Base-by-base conservation (phyloP, 176 grass and related monocot genomes). In the Oryza rufipogon region DNA sequence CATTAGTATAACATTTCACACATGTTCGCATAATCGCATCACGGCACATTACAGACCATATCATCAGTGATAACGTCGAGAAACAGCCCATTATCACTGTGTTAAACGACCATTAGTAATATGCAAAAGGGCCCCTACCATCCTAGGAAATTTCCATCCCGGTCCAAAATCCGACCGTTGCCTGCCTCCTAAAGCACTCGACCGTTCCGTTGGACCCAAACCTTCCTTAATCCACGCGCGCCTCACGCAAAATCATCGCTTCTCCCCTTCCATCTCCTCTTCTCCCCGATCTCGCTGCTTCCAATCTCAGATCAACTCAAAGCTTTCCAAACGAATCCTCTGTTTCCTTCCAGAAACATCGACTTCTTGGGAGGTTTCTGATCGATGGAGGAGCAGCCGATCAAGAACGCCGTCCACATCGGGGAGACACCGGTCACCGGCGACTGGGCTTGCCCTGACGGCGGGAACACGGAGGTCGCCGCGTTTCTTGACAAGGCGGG, bases 121-220 rank as follows among this genome's bases (percentile, higher is more conserved):
- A 32, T 32, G 30, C 30, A 32, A 32, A 32, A 32, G 30, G 30
- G 2, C 30, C 30, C 30, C 30, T 32, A 32, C 30, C 30, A 32
- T 32, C 30, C 30, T 32, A 3, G 2, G 30, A 42, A 78, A 10
- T 4, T 22, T 64, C 36, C 2, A 58, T 6, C 47, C 74, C 16
- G 28, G 17, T 23, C 68, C 20, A 79, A 26, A 66, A 84, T 89
- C 16, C 63, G 85, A 91, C 85, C 85, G 89, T 91, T 87, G 85
- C 28, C 1, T 51, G 60, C 47, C 28, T 51, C 75, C 30, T 32
- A 42, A 60, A 68, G 74, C 41, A 51, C 15, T 79, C 76, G 90
- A 92, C 86, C 90, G 93, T 92, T 95, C 86, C 90, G 93, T 91
- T 95, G 88, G 93, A 56, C 63, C 20, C n/a, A 34, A 17, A 32